Percentiles rank a stretch among this genome's conserved stretches.
These are phyloP conservation scores for Starmerella vaccinii DNA, from an alignment of 805 yeast genomes.

Conservation along the genomic window DNA sequence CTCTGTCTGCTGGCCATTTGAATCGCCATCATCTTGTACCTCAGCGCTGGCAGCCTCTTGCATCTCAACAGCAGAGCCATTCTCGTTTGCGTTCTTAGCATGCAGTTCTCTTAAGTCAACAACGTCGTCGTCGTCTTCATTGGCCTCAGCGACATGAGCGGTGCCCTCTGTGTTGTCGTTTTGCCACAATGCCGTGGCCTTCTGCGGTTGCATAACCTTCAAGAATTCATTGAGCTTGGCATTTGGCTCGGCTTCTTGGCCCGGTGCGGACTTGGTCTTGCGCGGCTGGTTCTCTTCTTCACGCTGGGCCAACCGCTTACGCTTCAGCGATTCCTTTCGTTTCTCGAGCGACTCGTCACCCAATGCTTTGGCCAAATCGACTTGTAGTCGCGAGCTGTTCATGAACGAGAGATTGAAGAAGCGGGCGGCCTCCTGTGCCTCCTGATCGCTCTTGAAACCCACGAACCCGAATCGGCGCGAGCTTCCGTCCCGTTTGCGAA, in stretches of 20 bases:
- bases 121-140: conserved; percentile 16
- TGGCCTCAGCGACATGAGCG: conserved; percentile 15
- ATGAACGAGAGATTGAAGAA: conserved; percentile 71
- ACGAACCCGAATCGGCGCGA: conserved; percentile 89
- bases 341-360: conserved; percentile 59
- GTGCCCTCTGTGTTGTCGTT: conserved; percentile 29
- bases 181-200: conserved; percentile 22
- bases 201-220: conserved; percentile 73
- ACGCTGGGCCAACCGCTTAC: conserved; percentile 13
- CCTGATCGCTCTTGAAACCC: conserved; percentile 64
- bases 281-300: conserved; percentile 23
- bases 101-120: conserved; percentile 31
- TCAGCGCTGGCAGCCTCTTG: neutral
- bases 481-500: conserved; percentile 72
- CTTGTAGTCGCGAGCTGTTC: conserved; percentile 71
- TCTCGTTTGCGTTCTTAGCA: conserved; percentile 15
- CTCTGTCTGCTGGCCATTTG: conserved; percentile 24
- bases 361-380: conserved; percentile 72
- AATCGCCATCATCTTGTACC: conserved; percentile 29
- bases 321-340: conserved; percentile 36
- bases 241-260: conserved; percentile 24
- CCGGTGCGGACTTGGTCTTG: neutral
- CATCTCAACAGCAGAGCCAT: no score
- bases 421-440: conserved; percentile 67
- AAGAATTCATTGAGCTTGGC: conserved; percentile 63